These are phyloP conservation scores for Selaginella tamariscina DNA, from an alignment of 75 land plant genomes.

Conservation along the genomic window DNA sequence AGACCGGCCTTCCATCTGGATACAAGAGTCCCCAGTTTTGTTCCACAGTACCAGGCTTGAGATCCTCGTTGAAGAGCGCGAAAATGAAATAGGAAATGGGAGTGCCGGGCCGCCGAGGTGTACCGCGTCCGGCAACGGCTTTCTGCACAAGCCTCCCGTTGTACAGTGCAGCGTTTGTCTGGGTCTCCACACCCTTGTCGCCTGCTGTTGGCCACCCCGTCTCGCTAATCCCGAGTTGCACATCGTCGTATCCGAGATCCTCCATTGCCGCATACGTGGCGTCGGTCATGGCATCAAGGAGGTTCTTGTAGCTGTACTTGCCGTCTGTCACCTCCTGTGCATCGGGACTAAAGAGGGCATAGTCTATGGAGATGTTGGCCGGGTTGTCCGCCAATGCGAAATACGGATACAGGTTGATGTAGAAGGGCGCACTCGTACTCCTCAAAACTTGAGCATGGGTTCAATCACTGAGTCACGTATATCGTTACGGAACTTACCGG, in stretches of 20 bases:
- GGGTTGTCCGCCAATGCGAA: constrained; percentile 30
- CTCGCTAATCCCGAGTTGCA: background rate
- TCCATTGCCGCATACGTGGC: background rate
- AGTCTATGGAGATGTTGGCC: background rate
- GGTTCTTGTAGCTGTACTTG: background rate
- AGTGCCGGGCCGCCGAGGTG: constrained; percentile 46
- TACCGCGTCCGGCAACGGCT: constrained; percentile 22
- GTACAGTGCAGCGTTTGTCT: background rate
- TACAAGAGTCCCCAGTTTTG: constrained; percentile 45
- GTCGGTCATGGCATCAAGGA: background rate
- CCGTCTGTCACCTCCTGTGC: background rate
- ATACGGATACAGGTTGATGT: constrained; percentile 66
- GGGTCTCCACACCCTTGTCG: background rate
- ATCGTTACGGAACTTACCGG: constrained; percentile 19
- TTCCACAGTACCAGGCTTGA: constrained; percentile 55
- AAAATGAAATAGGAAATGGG: constrained; percentile 60
- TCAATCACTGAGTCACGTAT: constrained; percentile 14
- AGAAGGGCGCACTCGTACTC: constrained; percentile 22
- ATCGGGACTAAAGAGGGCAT: background rate
- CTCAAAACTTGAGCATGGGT: constrained; percentile 33
- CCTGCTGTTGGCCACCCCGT: background rate
- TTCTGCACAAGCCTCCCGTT: background rate
- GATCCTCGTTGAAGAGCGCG: constrained; percentile 69
- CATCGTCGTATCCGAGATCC: background rate
- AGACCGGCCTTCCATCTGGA: background rate